Percentiles rank a stretch among this genome's conserved stretches.
These are phyloP conservation scores for Liriodendron chinense DNA, from an alignment of 164 flowering plant genomes.

Conservation along the genomic window DNA sequence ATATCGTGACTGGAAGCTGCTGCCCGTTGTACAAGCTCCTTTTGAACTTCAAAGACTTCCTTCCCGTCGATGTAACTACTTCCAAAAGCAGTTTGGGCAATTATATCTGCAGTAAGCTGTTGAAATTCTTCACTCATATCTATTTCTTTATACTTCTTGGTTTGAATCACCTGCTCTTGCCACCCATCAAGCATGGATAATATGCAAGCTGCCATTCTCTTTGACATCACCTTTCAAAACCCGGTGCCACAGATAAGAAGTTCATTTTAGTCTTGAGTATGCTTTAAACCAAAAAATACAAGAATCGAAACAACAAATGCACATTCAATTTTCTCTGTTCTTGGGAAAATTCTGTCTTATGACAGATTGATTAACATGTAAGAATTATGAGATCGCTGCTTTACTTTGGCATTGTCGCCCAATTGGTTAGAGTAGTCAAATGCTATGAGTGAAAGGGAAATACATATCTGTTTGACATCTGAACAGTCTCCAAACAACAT, in stretches of 20 bases:
- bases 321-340: no score
- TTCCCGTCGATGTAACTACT: conserved; percentile 28
- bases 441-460: no score
- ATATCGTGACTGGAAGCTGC: conserved; percentile 13
- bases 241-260: background rate
- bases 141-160: conserved; percentile 12
- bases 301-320: background rate
- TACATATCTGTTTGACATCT: background rate
- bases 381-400: background rate
- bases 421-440: no score
- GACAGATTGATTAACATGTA: background rate
- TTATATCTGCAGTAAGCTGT: conserved; percentile 29
- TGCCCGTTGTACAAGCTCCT: conserved; percentile 21
- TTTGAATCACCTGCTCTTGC: conserved; percentile 10
- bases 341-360: background rate
- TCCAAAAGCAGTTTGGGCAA: conserved; percentile 39
- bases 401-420: background rate
- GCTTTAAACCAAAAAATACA: background rate
- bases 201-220: conserved; percentile 26
- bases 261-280: background rate
- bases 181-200: conserved; percentile 20
- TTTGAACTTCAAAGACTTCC: conserved; percentile 26
- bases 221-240: conserved; percentile 15
- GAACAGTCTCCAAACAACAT: background rate
- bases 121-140: conserved; percentile 24